phyloP scores from a whole-genome alignment of 257 asterid genomes.

The Lycium barbarum region DNA sequence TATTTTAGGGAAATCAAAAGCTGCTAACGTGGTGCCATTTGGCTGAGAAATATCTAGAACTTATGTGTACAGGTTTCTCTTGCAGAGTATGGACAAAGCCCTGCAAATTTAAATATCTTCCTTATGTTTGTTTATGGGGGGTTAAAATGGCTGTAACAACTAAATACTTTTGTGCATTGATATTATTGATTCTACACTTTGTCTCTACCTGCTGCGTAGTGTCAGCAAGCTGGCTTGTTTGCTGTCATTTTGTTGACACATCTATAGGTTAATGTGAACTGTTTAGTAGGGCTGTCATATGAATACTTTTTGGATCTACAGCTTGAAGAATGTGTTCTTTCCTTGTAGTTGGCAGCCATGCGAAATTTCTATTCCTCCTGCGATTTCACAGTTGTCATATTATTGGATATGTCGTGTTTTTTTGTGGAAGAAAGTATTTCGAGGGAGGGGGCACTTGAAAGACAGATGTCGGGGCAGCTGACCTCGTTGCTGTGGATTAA shows the following conservation, averaged over 20 bases:
- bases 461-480: background rate
- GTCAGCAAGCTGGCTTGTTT: conserved; percentile 4
- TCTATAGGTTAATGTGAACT: conserved; percentile 10
- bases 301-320: background rate
- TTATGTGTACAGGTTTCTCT: background rate
- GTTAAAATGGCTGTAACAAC: background rate
- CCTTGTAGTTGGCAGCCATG: background rate
- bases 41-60: background rate
- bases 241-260: background rate
- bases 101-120: background rate
- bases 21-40: conserved; percentile 17
- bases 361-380: background rate
- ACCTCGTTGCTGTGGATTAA: background rate
- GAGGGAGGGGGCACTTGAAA: background rate
- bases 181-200: conserved; percentile 4
- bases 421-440: background rate
- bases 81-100: background rate
- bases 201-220: conserved; percentile 16
- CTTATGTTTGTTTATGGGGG: background rate
- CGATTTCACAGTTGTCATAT: background rate
- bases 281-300: background rate
- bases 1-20: background rate
- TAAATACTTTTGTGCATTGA: background rate
- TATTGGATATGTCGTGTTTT: background rate
- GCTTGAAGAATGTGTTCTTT: conserved; percentile 11